phyloP scores from a whole-genome alignment of 805 yeast genomes.

The Metschnikowia colocasiae region DNA sequence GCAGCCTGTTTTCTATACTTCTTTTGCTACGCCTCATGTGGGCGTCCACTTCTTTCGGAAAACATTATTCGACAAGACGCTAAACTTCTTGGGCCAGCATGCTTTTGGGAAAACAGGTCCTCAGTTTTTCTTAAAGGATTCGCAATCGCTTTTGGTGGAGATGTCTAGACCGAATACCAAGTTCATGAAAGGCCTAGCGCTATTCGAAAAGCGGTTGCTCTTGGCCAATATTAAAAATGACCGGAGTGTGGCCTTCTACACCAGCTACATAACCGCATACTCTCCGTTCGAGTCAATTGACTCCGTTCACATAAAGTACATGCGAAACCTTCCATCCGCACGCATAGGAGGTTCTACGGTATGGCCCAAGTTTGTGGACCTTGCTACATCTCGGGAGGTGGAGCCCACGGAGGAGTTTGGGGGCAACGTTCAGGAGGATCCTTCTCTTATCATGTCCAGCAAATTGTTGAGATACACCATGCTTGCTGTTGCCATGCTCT shows the following conservation, averaged over 20 bases:
- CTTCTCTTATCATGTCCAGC: conserved; percentile 33
- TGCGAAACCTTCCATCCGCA: conserved; percentile 43
- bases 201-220: conserved; percentile 54
- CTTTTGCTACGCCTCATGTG: conserved; percentile 58
- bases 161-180: conserved; percentile 50
- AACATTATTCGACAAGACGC: conserved; percentile 29
- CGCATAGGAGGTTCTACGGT: conserved; percentile 36
- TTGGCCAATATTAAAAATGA: conserved; percentile 80
- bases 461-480: conserved; percentile 23
- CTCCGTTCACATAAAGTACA: conserved; percentile 43
- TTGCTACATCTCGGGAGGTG: conserved; percentile 28
- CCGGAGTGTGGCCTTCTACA: conserved; percentile 82
- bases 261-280: conserved; percentile 68
- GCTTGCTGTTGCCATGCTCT: conserved; percentile 22
- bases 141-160: conserved; percentile 43
- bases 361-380: conserved; percentile 52
- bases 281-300: conserved; percentile 69
- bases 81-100: conserved; percentile 32
- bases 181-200: conserved; percentile 52
- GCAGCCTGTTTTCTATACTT: conserved; percentile 55
- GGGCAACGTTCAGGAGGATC: conserved; percentile 36
- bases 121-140: conserved; percentile 36
- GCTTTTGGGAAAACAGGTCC: conserved; percentile 37
- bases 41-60: conserved; percentile 42
- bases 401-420: conserved; percentile 12